These are phyloP conservation scores for Dacryopinax spathularia DNA, from an alignment of 768 basidiomycete genomes.

Conservation along the genomic window DNA sequence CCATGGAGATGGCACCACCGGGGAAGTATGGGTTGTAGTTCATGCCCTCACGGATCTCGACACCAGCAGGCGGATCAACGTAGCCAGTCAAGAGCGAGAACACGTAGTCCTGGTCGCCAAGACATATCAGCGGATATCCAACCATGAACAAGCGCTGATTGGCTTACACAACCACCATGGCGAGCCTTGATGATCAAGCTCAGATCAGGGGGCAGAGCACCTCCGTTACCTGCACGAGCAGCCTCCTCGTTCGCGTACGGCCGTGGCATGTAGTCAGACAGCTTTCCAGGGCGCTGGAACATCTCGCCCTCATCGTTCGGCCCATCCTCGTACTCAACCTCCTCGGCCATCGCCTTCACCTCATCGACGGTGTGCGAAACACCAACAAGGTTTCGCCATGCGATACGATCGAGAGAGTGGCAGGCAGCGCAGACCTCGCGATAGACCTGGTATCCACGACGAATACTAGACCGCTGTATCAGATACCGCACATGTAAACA, in stretches of 20 bases:
- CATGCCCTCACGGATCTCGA: constrained; percentile 91
- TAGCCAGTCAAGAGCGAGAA: constrained; percentile 96
- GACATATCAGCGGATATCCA: neutral
- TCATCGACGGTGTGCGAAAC: constrained; percentile 93
- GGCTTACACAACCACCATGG: constrained; percentile 82
- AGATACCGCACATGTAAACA: neutral
- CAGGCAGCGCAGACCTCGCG: constrained; percentile 98
- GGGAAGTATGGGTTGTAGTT: constrained; percentile 99
- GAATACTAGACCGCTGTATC: constrained; percentile 45
- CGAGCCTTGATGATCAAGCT: constrained; percentile 96
- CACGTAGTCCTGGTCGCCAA: constrained; percentile 68
- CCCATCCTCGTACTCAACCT: constrained; percentile 91
- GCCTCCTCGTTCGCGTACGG: constrained; percentile 98
- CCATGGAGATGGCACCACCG: constrained; percentile 97
- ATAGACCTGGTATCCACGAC: constrained; percentile 92
- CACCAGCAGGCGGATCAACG: constrained; percentile 87
- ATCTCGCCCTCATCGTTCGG: constrained; percentile 91
- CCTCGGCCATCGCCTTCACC: constrained; percentile 81
- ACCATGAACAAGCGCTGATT: neutral
- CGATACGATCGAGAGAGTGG: constrained; percentile 97
- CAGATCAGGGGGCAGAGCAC: constrained; percentile 93
- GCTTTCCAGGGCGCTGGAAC: constrained; percentile 97
- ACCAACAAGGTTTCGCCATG: constrained; percentile 98
- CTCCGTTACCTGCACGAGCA: constrained; percentile 82
- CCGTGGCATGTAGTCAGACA: constrained; percentile 87